A percentile compares a stretch with the other conserved stretches of the same genome.
Conservation (phyloP, 805 yeast species). For the Lipomyces sp. region DNA sequence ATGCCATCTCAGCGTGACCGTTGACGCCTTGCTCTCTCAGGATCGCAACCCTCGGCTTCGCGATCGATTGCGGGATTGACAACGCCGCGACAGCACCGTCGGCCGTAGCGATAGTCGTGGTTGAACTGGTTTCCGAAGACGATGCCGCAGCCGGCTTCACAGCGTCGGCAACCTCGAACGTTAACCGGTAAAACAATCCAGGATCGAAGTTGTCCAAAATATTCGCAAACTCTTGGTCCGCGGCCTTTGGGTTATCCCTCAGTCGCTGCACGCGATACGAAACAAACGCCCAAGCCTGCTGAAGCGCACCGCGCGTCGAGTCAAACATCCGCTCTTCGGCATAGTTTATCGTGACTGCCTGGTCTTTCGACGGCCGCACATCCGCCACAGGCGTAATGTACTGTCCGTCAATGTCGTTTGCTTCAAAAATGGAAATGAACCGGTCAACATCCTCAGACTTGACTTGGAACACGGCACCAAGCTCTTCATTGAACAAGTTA, state of each 20-base stretch:
- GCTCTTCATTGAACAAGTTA: conserved; percentile 82
- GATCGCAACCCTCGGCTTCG: conserved; percentile 86
- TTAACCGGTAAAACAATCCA: conserved; percentile 77
- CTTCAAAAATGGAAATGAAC: conserved; percentile 55
- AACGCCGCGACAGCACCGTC: neutral
- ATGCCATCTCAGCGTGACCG: conserved; percentile 98
- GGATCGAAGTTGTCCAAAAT: conserved; percentile 83
- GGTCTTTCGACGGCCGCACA: conserved; percentile 49
- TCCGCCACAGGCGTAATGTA: conserved; percentile 64
- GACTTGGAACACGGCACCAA: conserved; percentile 95
- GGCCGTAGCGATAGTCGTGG: neutral
- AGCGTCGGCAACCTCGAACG: conserved; percentile 47
- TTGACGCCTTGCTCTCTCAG: conserved; percentile 98
- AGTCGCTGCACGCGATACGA: conserved; percentile 85
- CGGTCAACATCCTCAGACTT: conserved; percentile 48
- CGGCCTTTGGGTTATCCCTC: conserved; percentile 90
- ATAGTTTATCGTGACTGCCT: conserved; percentile 32
- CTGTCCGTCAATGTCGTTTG: conserved; percentile 55
- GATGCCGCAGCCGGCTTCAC: conserved; percentile 7
- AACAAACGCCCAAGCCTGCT: conserved; percentile 78
- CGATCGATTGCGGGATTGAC: conserved; percentile 1
- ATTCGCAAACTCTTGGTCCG: conserved; percentile 76
- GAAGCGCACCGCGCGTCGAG: conserved; percentile 42
- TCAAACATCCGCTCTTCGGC: conserved; percentile 18
- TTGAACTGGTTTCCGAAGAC: neutral